A percentile compares a stretch with the other conserved stretches of the same genome.
Evolutionary conservation across 345 rosid genomes (phyloP).

Genomic region (Capsella bursapastoris): DNA sequence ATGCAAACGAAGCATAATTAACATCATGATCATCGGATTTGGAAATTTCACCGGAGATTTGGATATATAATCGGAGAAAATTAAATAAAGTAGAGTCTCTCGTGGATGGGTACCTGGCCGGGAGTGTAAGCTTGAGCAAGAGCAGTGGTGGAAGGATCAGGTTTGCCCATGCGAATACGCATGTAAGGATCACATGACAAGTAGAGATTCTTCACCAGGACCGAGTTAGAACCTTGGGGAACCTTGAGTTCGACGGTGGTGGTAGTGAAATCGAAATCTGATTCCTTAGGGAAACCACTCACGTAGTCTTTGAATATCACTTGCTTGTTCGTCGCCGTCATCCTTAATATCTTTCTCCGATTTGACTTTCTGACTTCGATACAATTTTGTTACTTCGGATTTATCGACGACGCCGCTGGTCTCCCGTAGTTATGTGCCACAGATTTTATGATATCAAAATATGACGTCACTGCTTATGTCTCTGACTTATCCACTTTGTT

Average conservation of each 20-base stretch:
- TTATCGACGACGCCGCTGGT: background rate
- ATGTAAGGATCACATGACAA: slow-evolving; percentile 64
- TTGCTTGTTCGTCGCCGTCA: slow-evolving; percentile 54
- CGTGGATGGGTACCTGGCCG: slow-evolving; percentile 25
- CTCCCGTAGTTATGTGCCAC: background rate
- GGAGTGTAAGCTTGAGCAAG: slow-evolving; percentile 40
- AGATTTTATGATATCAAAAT: background rate
- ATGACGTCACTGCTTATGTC: slow-evolving; percentile 32
- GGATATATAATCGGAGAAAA: background rate
- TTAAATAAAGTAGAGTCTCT: background rate
- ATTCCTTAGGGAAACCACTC: slow-evolving; percentile 53
- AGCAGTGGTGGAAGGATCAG: slow-evolving; percentile 19
- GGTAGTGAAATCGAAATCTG: slow-evolving; percentile 49
- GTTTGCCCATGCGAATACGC: slow-evolving; percentile 49
- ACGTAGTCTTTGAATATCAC: slow-evolving; percentile 51
- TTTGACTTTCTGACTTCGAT: background rate
- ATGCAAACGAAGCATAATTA: background rate
- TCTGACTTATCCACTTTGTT: background rate
- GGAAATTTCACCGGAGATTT: background rate
- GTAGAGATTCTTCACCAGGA: slow-evolving; percentile 63
- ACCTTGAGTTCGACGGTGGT: slow-evolving; percentile 39
- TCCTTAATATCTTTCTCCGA: background rate
- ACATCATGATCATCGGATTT: background rate
- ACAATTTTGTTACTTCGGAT: background rate
- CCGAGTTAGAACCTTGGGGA: slow-evolving; percentile 40